Base-by-base conservation (phyloP, 305 asterid species). In the Caryopteris hybrid region DNA sequence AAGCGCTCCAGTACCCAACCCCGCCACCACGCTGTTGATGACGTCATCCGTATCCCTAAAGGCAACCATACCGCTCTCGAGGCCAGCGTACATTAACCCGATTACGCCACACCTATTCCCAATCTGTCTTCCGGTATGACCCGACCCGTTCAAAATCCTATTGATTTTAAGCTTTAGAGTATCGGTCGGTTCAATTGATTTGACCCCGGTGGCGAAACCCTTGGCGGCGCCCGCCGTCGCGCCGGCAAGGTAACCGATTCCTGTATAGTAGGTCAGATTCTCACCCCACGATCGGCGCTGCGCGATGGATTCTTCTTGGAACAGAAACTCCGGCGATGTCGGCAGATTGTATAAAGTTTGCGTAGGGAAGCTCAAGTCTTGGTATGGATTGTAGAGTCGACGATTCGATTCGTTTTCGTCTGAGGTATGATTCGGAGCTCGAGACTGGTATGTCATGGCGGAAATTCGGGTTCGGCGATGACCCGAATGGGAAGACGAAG, bases 241-340 rank as follows among this genome's bases (percentile, higher is more conserved):
- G 43, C 95, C 98, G 55, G 78, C 81, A 10, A 92, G 85, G 41
- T 89, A 92, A 8, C 96, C 95, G 27, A 89, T 73, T 0, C 98
- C 96, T 13, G 96, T 92, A 66, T 84, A 88, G 45, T 87, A 92
- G 20, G 98, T 87, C 33, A 92, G 73, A 50, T 89, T 92, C 72
- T 89, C 96, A 1, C 98, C 90, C 98, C 98, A 90, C 1, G 98
- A 85, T 29, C 98, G 87, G 75, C 96, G 96, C 77, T 88, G 92
- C 2, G 74, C 88, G 46, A 54, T 0, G 62, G 98, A 74, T 43
- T 92, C 97, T 27, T 92, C 98, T 23, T 76, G 85, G 78, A 92
- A 92, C 5, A 92, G 92, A 69, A 68, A 92, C 57, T 92, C 98
- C 2, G 95, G 97, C 1, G 97, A 62, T n/a, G 92, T 78, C 22